Evolutionary conservation across 1,139 yeast species (phyloP), one percentile per base, ranked within the genome.

Genomic region (Sugiyamaella paludigena): DNA sequence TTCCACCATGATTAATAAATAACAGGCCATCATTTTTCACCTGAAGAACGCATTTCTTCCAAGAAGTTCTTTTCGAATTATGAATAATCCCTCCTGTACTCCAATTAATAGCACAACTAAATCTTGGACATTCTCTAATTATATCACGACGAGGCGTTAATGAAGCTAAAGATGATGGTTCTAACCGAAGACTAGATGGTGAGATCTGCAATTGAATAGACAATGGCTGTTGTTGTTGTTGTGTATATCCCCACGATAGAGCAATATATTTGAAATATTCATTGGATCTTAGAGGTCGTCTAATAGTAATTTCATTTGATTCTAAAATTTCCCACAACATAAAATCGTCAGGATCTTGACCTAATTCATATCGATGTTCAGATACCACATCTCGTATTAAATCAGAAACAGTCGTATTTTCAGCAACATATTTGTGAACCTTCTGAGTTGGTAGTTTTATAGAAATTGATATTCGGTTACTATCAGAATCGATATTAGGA

Each of bases 111-210:
- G 48, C 33, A 24, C 54, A 51, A 13, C 50, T 35, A 34, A 51
- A 50, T 40, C 16, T 24, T n/a, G 57, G 52, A 31, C 53, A 55
- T 10, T 50, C 50, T 19, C 57, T 59, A 35, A 64, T 47, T 48
- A 66, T 55, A 50, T 65, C 70, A 4, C 70, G 58, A 2, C 70
- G 61, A 3, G 70, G 68, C 27, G 59, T 60, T 19, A 66, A 54
- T 26, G 60, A 62, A 15, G 70, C 70, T 13, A 64, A 53, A 19
- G 67, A 62, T 16, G 48, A 50, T 27, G 52, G 52, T 41, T 64
- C 67, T 34, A 63, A 48, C 26, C 62, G 56, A 41, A 54, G 44
- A 12, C 57, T 49, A 24, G 63, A 56, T 10, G 61, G 48, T 11
- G 60, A 59, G 11, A 62, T 57, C 43, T 56, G 54, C 12, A 65